Conservation (phyloP, 108 stramenopile species). For the Nitzschia sp. region DNA sequence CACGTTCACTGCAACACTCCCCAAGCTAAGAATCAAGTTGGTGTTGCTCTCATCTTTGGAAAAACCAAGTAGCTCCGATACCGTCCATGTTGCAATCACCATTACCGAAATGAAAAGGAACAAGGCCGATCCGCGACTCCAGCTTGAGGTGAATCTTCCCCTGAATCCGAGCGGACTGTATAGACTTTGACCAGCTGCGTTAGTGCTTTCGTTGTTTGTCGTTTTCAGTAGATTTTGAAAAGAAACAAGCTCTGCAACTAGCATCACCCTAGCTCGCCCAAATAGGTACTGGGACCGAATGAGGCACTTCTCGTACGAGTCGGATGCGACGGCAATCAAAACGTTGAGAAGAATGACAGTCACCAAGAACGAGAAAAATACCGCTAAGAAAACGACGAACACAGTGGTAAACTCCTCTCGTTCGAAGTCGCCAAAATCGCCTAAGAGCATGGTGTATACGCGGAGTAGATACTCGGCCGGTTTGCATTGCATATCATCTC, state of each 20-base stretch:
- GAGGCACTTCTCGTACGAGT: constrained; percentile 64
- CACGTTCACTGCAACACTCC: constrained; percentile 47
- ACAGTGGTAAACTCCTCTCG: constrained; percentile 35
- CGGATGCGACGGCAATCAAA: constrained; percentile 74
- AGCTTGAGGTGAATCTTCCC: constrained; percentile 11
- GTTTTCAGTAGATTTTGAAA: constrained; percentile 52
- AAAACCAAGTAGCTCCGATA: constrained; percentile 45
- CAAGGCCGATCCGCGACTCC: constrained; percentile 46
- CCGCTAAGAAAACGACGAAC: constrained; percentile 44
- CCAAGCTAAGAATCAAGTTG: constrained; percentile 34
- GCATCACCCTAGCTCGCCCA: constrained; percentile 52
- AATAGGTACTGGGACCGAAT: constrained; percentile 47
- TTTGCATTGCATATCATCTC: constrained; percentile 26
- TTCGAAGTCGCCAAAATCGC: constrained; percentile 46
- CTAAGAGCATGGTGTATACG: constrained; percentile 52
- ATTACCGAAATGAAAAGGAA: constrained; percentile 47
- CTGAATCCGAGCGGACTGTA: constrained; percentile 35
- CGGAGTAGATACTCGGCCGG: constrained; percentile 53
- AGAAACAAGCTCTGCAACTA: constrained; percentile 61
- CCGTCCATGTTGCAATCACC: constrained; percentile 45
- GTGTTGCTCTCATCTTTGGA: constrained; percentile 28
- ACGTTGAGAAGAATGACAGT: constrained; percentile 65
- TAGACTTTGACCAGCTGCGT: background rate
- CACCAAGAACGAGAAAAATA: constrained; percentile 48
- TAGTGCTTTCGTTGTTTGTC: background rate